Percentiles rank a stretch among this genome's conserved stretches.
Conservation (phyloP, 164 flowering plant genomes). For the Paratinospora sagittata region DNA sequence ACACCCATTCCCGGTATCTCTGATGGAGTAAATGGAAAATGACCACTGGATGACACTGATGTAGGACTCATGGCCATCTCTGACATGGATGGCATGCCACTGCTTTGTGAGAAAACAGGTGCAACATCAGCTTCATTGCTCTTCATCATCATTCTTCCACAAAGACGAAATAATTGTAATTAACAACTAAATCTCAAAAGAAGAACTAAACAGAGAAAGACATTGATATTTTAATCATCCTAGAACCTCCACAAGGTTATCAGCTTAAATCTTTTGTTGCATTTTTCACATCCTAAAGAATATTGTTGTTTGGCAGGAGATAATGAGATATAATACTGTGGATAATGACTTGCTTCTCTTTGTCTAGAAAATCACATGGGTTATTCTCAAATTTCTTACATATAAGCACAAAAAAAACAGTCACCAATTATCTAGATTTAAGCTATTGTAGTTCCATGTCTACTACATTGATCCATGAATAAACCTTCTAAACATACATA, state of each 20-base stretch:
- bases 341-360: too few species aligned
- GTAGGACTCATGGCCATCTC: slow-evolving; percentile 90
- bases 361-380: too few species aligned
- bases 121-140: slow-evolving; percentile 36
- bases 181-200: not conserved
- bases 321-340: too few species aligned
- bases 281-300: too few species aligned
- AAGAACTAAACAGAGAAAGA: not conserved
- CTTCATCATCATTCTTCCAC: slow-evolving; percentile 48
- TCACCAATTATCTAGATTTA: too few species aligned
- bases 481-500: not conserved
- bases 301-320: too few species aligned
- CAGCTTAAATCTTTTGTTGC: too few species aligned
- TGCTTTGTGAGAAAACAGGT: slow-evolving; percentile 47
- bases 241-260: too few species aligned
- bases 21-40: slow-evolving; percentile 74
- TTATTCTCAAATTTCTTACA: too few species aligned
- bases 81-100: slow-evolving; percentile 45
- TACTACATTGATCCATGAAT: too few species aligned
- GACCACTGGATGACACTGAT: slow-evolving; percentile 88
- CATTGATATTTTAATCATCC: not conserved
- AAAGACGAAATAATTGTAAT: slow-evolving; percentile 10
- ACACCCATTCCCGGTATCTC: slow-evolving; percentile 88
- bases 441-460: too few species aligned
- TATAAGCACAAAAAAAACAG: too few species aligned